Evolutionary conservation across 176 grass and related monocot species (phyloP).

Genomic region (Dactylis glomerata): DNA sequence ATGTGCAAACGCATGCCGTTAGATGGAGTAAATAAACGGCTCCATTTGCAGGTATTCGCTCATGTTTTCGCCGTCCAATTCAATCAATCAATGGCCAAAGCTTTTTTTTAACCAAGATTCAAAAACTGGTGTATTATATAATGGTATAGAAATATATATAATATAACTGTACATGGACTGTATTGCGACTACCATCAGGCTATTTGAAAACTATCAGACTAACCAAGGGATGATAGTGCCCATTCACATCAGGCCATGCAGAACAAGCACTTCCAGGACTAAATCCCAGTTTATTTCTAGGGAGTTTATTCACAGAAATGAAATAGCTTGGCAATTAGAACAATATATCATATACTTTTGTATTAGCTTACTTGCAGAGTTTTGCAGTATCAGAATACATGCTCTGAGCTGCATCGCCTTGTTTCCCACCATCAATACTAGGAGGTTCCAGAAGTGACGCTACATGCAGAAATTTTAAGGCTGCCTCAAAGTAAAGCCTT

Average conservation of each 20-base stretch:
- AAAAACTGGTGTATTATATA: too few relatives aligned
- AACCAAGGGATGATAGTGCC: neutral
- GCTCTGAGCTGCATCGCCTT: conserved; percentile 70
- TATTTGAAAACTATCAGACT: neutral
- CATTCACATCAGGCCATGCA: neutral
- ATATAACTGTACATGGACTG: neutral
- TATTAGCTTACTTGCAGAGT: conserved; percentile 87
- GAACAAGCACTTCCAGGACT: conserved; percentile 10
- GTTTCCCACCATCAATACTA: conserved; percentile 68
- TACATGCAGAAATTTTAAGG: conserved; percentile 92
- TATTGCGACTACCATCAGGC: neutral
- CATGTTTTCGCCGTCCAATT: too few relatives aligned
- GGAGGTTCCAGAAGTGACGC: conserved; percentile 78
- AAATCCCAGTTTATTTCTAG: conserved; percentile 9
- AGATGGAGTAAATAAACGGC: too few relatives aligned
- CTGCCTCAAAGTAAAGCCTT: conserved; percentile 89
- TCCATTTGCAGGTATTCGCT: too few relatives aligned
- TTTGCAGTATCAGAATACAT: conserved; percentile 97
- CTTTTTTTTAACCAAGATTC: too few relatives aligned
- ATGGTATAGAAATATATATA: too few relatives aligned
- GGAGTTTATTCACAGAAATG: neutral
- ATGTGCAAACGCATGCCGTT: too few relatives aligned
- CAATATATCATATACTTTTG: conserved; percentile 28
- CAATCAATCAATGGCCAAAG: too few relatives aligned
- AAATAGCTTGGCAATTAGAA: conserved; percentile 10